Conservation (phyloP, 768 basidiomycete species). For the Tubosaeta sp. region DNA sequence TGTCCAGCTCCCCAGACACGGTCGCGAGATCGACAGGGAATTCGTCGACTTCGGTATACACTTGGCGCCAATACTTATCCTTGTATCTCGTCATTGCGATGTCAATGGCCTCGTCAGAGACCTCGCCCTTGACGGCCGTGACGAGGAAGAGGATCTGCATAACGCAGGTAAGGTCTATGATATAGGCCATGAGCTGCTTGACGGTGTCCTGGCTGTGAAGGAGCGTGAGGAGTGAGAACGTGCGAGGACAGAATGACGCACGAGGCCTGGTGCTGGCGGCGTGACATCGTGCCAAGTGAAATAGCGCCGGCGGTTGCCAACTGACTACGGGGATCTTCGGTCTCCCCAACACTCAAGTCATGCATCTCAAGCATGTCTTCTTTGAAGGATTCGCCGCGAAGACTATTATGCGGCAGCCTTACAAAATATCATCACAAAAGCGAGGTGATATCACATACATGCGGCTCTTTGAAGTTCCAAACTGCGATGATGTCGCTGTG, state of each 20-base stretch:
- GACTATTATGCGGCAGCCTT: neutral
- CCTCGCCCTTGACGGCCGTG: neutral
- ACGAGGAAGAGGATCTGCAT: neutral
- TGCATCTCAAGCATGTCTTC: neutral
- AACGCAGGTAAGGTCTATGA: neutral
- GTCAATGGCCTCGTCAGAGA: neutral
- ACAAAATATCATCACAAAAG: neutral
- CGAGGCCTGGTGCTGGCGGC: neutral
- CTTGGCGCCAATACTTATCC: neutral
- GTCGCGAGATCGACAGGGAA: neutral
- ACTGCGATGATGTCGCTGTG: slow-evolving; percentile 2
- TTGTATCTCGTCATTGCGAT: neutral
- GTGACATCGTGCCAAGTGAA: too few species aligned
- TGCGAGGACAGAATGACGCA: neutral
- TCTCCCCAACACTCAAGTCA: neutral
- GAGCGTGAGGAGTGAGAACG: neutral
- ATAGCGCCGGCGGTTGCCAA: neutral
- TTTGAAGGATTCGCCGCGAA: neutral
- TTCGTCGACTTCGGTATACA: neutral
- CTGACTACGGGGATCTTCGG: neutral
- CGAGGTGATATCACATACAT: neutral
- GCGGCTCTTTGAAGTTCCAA: slow-evolving; percentile 4
- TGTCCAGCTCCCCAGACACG: neutral
- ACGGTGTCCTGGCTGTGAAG: neutral
- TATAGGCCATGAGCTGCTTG: neutral